Conservation (phyloP, 2,329 filamentous ascomycete species). For the Lachnellula arida region DNA sequence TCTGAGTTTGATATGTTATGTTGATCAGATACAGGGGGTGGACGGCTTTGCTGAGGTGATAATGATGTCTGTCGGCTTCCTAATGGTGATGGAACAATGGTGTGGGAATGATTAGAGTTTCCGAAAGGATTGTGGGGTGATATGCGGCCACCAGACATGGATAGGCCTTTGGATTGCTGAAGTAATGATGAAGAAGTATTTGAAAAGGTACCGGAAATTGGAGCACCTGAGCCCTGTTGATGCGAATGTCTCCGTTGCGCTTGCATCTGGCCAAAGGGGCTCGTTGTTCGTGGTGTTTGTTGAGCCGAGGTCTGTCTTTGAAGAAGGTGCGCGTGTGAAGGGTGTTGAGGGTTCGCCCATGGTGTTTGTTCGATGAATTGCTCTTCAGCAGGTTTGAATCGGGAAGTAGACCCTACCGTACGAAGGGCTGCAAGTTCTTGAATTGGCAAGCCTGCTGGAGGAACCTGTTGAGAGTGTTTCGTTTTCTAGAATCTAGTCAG, state of each 20-base stretch:
- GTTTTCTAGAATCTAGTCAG: constrained; percentile 25
- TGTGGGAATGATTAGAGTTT: constrained; percentile 25
- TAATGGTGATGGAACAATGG: constrained; percentile 29
- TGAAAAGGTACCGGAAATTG: constrained; percentile 32
- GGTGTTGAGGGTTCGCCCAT: constrained; percentile 87
- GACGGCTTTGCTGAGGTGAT: constrained; percentile 28
- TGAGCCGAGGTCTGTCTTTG: constrained; percentile 38
- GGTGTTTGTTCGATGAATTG: constrained; percentile 85
- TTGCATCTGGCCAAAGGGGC: constrained; percentile 30
- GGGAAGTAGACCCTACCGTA: constrained; percentile 28
- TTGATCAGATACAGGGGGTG: constrained; percentile 14
- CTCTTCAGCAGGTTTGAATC: constrained; percentile 64
- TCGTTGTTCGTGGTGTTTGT: constrained; percentile 34
- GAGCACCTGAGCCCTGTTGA: constrained; percentile 28
- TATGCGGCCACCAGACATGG: constrained; percentile 23
- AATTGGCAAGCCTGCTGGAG: constrained; percentile 23
- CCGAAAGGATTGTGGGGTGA: constrained; percentile 31
- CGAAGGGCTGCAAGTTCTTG: constrained; percentile 32
- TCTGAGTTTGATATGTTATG: constrained; percentile 6
- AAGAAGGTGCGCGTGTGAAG: constrained; percentile 49
- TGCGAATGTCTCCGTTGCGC: constrained; percentile 36
- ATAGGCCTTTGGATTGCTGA: constrained; percentile 25
- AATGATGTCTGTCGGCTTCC: constrained; percentile 31
- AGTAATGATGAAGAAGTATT: constrained; percentile 19
- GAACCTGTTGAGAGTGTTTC: constrained; percentile 21